phyloP scores from a whole-genome alignment of 2,329 filamentous ascomycete species.

The Diatrype stigma region DNA sequence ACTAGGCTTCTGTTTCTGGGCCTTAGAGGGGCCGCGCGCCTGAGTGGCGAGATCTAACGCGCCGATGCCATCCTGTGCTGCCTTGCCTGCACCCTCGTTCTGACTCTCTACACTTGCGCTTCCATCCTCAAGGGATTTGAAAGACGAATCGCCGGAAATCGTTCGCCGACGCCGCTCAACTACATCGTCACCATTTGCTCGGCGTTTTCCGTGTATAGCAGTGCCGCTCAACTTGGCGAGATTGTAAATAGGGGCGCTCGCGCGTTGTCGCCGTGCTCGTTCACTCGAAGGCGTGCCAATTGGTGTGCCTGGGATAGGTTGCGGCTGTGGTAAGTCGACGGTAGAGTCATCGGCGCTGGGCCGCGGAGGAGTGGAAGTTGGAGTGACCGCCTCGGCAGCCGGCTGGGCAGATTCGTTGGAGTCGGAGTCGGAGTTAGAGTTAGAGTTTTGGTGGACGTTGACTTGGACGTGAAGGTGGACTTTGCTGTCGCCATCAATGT shows the following conservation, averaged over 20 bases:
- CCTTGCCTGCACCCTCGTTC: conserved; percentile 10
- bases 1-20: conserved; percentile 29
- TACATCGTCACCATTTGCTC: conserved; percentile 46
- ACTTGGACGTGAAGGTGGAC: conserved; percentile 3
- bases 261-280: conserved; percentile 52
- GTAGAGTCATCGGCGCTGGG: background rate
- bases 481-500: conserved; percentile 18
- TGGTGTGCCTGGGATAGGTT: conserved; percentile 14
- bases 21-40: conserved; percentile 31
- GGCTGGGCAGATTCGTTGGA: conserved; percentile 1
- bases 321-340: background rate
- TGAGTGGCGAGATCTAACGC: conserved; percentile 44
- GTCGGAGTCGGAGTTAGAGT: too few species aligned
- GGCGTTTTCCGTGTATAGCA: conserved; percentile 54
- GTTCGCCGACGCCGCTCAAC: conserved; percentile 42
- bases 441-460: too few species aligned
- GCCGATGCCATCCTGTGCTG: conserved; percentile 38
- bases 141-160: conserved; percentile 37
- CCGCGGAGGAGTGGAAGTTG: background rate
- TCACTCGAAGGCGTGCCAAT: conserved; percentile 26
- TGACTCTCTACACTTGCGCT: conserved; percentile 18
- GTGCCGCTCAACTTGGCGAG: conserved; percentile 59
- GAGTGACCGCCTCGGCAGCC: background rate
- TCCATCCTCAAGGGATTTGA: conserved; percentile 21
- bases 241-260: conserved; percentile 62